Evolutionary conservation across 2,329 filamentous ascomycete species (phyloP).

Genomic region (Plenodomus lindquistii): DNA sequence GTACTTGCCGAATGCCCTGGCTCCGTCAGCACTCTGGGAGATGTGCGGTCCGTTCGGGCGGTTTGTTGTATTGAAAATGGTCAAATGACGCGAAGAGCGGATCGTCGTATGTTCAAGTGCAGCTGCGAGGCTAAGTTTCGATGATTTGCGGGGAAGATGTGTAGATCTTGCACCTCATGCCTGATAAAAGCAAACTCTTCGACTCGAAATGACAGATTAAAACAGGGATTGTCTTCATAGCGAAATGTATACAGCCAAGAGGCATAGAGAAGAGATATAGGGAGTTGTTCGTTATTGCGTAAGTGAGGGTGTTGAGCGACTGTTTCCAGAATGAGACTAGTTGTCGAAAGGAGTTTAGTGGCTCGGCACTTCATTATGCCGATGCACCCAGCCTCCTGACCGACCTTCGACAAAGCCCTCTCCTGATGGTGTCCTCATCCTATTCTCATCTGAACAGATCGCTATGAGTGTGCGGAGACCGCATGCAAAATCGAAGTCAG

Average conservation of each 20-base stretch:
- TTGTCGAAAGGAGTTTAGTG: background rate
- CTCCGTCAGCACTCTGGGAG: slow-evolving; percentile 7
- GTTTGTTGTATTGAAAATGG: background rate
- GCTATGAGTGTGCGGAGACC: slow-evolving; percentile 11
- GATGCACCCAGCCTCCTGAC: background rate
- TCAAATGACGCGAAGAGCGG: slow-evolving; percentile 8
- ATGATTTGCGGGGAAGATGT: slow-evolving; percentile 10
- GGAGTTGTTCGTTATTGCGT: no score
- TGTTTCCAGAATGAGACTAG: background rate
- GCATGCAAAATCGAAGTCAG: slow-evolving; percentile 16
- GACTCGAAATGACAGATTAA: no score
- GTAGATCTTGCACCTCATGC: background rate
- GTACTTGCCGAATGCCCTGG: slow-evolving; percentile 2
- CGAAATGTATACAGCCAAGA: no score
- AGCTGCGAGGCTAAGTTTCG: slow-evolving; percentile 3
- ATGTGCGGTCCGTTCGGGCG: background rate
- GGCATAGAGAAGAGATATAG: no score
- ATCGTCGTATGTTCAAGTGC: no score
- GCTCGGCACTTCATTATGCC: background rate
- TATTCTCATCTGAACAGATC: no score
- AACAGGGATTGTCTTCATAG: no score
- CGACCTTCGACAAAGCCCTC: no score
- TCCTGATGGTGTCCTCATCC: no score
- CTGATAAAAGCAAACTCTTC: no score
- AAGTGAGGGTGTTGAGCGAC: no score